Base-by-base conservation (phyloP, 306 rosid species). In the Styphnolobium japonicum region DNA sequence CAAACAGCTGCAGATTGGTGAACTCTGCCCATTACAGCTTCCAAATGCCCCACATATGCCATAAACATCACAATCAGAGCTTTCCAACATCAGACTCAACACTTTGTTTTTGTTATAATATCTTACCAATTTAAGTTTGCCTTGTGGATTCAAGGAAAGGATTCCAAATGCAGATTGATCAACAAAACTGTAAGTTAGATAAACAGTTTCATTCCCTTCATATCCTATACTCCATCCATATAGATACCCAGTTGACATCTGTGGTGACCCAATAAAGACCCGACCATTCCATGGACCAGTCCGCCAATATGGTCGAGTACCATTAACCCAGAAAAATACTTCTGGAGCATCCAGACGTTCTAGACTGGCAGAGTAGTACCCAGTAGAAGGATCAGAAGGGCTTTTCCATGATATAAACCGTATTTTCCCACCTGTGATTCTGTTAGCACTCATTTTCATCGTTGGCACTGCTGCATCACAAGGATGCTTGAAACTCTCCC, bases 241-340 rank as follows among this genome's bases (percentile, higher is more conserved):
- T 9, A 12, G 18, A 82, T 81, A 88, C 34, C 73, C 82, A 12
- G 79, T 4, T 31, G 83, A 27, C 92, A 81, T 87, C 0, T 16
- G 7, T 1, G 87, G 87, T 15, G 81, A 0, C 16, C 95, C 91
- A 3, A 82, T 67, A 58, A 88, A 90, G 80, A 64, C 29, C 18
- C 79, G 22, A 10, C 77, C 73, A 57, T 82, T 85, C 92, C 92
- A 88, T 3, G 83, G 92, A 45, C 94, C 90, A 53, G 81, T 84
- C 34, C 94, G 68, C 88, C 85, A 88, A 49, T 8, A 71, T 4
- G 89, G 92, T 2, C 31, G 49, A 33, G 84, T 77, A 14, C 71
- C 84, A 64, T 88, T 60, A 10, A 67, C 58, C 90, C 87, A 82
- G 5, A 86, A 39, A 46, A 86, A 82, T 16, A 55, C 73, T 60